Conservation (phyloP, 164 flowering plant species). For the Nymphaea colorata region DNA sequence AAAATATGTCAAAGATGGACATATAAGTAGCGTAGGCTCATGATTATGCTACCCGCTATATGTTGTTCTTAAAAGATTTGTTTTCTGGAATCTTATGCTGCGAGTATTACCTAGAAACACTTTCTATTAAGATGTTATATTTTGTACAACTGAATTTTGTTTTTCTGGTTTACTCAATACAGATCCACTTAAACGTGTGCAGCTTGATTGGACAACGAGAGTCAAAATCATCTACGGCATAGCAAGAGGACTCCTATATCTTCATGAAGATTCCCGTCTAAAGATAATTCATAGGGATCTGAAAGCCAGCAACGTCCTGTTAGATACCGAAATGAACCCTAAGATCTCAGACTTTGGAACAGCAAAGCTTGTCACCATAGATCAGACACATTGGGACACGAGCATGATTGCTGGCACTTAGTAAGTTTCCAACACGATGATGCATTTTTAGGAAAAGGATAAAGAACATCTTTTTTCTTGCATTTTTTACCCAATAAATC, state of each 20-base stretch:
- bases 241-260: conserved; percentile 22
- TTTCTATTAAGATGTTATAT: no score
- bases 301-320: conserved; percentile 22
- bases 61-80: no score
- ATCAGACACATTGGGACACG: conserved; percentile 9
- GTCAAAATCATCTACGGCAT: conserved; percentile 10
- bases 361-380: conserved; percentile 15
- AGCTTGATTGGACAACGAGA: conserved; percentile 8
- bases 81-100: no score
- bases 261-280: conserved; percentile 15
- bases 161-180: not conserved
- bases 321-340: conserved; percentile 18
- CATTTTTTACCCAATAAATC: no score
- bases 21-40: no score
- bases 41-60: no score
- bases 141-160: no score
- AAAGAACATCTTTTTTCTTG: no score
- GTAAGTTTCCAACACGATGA: conserved; percentile 12
- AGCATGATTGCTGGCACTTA: conserved; percentile 19
- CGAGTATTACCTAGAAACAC: no score
- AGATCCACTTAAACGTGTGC: conserved; percentile 4
- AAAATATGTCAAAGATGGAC: no score
- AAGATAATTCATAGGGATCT: conserved; percentile 21
- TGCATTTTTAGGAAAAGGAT: no score
- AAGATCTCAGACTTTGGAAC: conserved; percentile 25